Percentiles rank a stretch among this genome's conserved stretches.
phyloP scores from a whole-genome alignment of 169 alveolate species.

The Plasmodium knowlesi region DNA sequence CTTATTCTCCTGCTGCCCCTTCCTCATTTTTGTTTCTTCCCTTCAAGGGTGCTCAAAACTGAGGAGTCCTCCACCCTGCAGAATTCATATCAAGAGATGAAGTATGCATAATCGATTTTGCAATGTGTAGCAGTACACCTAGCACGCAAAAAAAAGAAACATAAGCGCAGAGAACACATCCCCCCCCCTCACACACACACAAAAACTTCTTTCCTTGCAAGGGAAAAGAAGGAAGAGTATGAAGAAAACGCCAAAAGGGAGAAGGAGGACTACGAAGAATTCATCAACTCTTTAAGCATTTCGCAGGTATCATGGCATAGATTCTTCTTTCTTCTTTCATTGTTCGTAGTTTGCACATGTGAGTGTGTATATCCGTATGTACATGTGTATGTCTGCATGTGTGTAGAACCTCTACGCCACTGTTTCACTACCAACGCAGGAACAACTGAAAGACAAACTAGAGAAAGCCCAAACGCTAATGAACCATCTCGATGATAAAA shows the following conservation, averaged over 20 bases:
- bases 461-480: conserved; percentile 22
- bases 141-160: neutral
- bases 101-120: conserved; percentile 1
- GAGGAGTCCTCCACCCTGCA: conserved; percentile 71
- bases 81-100: conserved; percentile 39
- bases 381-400: neutral
- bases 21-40: neutral
- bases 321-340: neutral
- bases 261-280: conserved; percentile 21
- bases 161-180: neutral
- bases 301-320: conserved; percentile 11
- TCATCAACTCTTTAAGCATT: conserved; percentile 3
- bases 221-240: conserved; percentile 26
- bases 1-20: neutral
- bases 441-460: conserved; percentile 10
- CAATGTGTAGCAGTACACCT: neutral
- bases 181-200: too few species aligned
- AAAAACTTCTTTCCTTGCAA: neutral
- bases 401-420: neutral
- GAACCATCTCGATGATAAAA: conserved; percentile 8
- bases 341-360: neutral
- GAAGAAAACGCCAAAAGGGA: conserved; percentile 1
- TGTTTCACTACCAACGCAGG: conserved; percentile 2
- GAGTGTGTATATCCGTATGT: neutral
- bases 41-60: conserved; percentile 67